A percentile compares a stretch with the other conserved stretches of the same genome.
phyloP scores from a whole-genome alignment of 2,329 filamentous ascomycete species.

The Verruconis gallopava region DNA sequence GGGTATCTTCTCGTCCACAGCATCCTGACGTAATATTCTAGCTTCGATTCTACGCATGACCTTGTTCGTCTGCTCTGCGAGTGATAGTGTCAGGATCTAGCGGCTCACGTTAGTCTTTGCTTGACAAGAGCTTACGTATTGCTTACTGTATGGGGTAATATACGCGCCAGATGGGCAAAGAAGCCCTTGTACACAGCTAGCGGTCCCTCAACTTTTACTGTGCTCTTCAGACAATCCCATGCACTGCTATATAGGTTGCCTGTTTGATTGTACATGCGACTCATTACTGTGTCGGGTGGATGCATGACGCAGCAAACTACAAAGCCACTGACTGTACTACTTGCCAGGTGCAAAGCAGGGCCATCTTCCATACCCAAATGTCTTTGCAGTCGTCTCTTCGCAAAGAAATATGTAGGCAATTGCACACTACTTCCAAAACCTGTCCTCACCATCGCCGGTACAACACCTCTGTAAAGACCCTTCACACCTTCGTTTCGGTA shows the following conservation, averaged over 20 bases:
- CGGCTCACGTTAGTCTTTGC: slow-evolving; percentile 14
- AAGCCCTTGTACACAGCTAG: slow-evolving; percentile 97
- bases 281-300: slow-evolving; percentile 98
- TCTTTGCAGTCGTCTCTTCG: slow-evolving; percentile 70
- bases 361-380: slow-evolving; percentile 87
- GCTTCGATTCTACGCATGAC: slow-evolving; percentile 68
- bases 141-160: slow-evolving; percentile 74
- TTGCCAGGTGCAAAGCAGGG: slow-evolving; percentile 73
- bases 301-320: slow-evolving; percentile 98
- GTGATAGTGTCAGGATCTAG: slow-evolving; percentile 71
- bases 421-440: slow-evolving; percentile 94
- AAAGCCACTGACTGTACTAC: slow-evolving; percentile 81
- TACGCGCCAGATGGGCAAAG: slow-evolving; percentile 84
- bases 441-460: slow-evolving; percentile 88
- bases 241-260: slow-evolving; percentile 92
- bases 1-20: slow-evolving; percentile 7
- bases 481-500: slow-evolving; percentile 61
- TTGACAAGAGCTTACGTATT: not conserved
- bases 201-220: slow-evolving; percentile 78
- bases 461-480: slow-evolving; percentile 81
- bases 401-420: slow-evolving; percentile 95
- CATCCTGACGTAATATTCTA: slow-evolving; percentile 22
- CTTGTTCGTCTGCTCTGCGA: slow-evolving; percentile 97
- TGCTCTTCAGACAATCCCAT: slow-evolving; percentile 85
- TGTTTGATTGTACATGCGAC: slow-evolving; percentile 95